A percentile compares a stretch with the other conserved stretches of the same genome.
Conservation (phyloP, 2,329 filamentous ascomycete species). For the Penicillium frequentans region DNA sequence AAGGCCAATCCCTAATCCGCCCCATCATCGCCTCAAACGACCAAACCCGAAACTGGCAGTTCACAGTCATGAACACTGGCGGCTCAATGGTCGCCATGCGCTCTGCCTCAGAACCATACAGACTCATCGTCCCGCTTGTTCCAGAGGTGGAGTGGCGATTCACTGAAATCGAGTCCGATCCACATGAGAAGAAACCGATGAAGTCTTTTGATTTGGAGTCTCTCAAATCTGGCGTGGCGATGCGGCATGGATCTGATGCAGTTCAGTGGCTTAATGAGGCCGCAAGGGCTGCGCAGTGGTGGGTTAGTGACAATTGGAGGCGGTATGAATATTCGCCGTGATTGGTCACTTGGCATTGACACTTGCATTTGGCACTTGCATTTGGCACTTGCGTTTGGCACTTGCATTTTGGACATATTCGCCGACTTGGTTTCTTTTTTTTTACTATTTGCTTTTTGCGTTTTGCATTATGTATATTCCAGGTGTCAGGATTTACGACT, state of each 20-base stretch:
- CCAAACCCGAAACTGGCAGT: slow-evolving; percentile 35
- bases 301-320: slow-evolving; percentile 36
- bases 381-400: background rate
- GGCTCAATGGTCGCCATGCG: slow-evolving; percentile 60
- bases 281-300: slow-evolving; percentile 39
- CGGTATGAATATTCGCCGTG: slow-evolving; percentile 18
- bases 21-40: slow-evolving; percentile 36
- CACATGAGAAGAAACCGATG: slow-evolving; percentile 33
- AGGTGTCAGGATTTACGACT: slow-evolving; percentile 3
- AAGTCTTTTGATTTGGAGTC: slow-evolving; percentile 32
- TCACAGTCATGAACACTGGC: slow-evolving; percentile 38
- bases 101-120: slow-evolving; percentile 73
- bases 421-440: background rate
- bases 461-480: slow-evolving; percentile 7
- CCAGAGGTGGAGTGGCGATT: slow-evolving; percentile 61
- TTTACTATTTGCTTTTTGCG: background rate
- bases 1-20: slow-evolving; percentile 50
- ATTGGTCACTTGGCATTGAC: background rate
- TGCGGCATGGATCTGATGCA: slow-evolving; percentile 32
- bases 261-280: slow-evolving; percentile 38
- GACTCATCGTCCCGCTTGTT: slow-evolving; percentile 71
- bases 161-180: slow-evolving; percentile 35
- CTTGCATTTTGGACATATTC: background rate
- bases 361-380: background rate
- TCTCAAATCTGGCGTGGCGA: slow-evolving; percentile 27